Conservation (phyloP, 2,329 filamentous ascomycete species). For the Hirsutella minnesotensis region DNA sequence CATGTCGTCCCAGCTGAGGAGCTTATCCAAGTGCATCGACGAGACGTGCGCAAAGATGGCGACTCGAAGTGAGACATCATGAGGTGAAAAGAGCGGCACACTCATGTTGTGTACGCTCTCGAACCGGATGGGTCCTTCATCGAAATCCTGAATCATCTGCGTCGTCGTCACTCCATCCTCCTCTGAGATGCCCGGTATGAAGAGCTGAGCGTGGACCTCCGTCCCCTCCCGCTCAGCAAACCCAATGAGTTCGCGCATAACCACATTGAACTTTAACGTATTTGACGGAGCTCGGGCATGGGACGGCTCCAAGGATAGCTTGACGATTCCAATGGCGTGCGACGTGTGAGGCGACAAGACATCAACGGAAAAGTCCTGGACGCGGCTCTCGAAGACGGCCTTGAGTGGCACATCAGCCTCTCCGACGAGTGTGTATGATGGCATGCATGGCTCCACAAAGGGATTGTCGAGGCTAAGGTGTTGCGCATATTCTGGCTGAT, state of each 20-base stretch:
- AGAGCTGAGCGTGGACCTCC: constrained; percentile 93
- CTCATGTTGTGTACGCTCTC: constrained; percentile 99
- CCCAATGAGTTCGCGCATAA: constrained; percentile 91
- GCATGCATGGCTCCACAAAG: constrained; percentile 83
- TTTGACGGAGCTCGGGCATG: constrained; percentile 84
- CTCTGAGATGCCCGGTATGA: constrained; percentile 80
- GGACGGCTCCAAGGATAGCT: constrained; percentile 84
- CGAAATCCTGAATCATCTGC: constrained; percentile 86
- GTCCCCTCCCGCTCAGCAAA: constrained; percentile 94
- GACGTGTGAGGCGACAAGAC: constrained; percentile 87
- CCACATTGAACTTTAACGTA: constrained; percentile 94
- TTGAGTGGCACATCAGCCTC: constrained; percentile 86
- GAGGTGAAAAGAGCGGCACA: constrained; percentile 61
- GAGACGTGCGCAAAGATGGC: constrained; percentile 88
- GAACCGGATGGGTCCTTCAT: constrained; percentile 84
- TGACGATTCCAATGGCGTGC: constrained; percentile 80
- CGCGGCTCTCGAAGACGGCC: constrained; percentile 86
- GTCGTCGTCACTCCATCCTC: constrained; percentile 90
- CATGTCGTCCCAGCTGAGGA: constrained; percentile 98
- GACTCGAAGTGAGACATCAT: constrained; percentile 65
- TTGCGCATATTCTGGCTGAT: constrained; percentile 86
- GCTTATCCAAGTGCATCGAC: constrained; percentile 88
- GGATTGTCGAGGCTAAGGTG: constrained; percentile 90
- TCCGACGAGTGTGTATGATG: constrained; percentile 82
- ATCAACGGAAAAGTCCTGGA: constrained; percentile 88